Evolutionary conservation across 1,284 basidiomycete species (phyloP).

Genomic region (Taiwanofungus camphoratus): DNA sequence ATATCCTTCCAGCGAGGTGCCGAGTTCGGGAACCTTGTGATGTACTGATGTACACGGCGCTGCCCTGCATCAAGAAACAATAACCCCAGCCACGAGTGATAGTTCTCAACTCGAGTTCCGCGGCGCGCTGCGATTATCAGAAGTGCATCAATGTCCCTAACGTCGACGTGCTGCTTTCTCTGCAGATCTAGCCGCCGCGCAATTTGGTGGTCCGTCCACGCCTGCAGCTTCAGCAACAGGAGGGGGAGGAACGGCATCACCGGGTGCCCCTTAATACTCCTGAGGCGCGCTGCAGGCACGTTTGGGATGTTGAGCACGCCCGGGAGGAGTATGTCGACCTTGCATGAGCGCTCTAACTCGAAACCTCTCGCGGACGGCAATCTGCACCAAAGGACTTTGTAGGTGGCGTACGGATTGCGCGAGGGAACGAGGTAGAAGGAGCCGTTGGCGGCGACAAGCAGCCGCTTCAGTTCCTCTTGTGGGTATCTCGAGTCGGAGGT

Average conservation of each 20-base stretch:
- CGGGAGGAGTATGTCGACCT: slow-evolving; percentile 48
- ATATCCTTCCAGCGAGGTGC: too few species aligned
- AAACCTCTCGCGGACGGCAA: slow-evolving; percentile 15
- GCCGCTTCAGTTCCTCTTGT: slow-evolving; percentile 40
- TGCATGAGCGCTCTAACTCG: slow-evolving; percentile 29
- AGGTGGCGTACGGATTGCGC: slow-evolving; percentile 27
- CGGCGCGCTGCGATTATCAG: slow-evolving; percentile 35
- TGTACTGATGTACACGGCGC: too few species aligned
- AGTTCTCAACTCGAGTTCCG: too few species aligned
- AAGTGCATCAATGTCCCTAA: slow-evolving; percentile 37
- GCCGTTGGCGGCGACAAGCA: slow-evolving; percentile 29
- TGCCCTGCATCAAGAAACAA: too few species aligned
- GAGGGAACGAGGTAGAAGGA: slow-evolving; percentile 18
- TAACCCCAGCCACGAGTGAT: too few species aligned
- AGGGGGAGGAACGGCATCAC: slow-evolving; percentile 40
- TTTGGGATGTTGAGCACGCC: slow-evolving; percentile 39
- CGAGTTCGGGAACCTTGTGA: too few species aligned
- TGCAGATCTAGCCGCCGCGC: slow-evolving; percentile 28
- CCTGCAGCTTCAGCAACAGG: slow-evolving; percentile 45
- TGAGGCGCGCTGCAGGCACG: slow-evolving; percentile 29
- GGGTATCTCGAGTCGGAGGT: slow-evolving; percentile 23
- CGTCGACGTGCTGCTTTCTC: slow-evolving; percentile 36
- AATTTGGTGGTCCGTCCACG: slow-evolving; percentile 43
- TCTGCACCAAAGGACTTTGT: slow-evolving; percentile 41
- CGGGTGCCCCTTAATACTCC: slow-evolving; percentile 27